Evolutionary conservation across 2,329 filamentous ascomycete genomes (phyloP), one percentile per base, ranked within the genome.

Genomic region (Colletotrichum musae): DNA sequence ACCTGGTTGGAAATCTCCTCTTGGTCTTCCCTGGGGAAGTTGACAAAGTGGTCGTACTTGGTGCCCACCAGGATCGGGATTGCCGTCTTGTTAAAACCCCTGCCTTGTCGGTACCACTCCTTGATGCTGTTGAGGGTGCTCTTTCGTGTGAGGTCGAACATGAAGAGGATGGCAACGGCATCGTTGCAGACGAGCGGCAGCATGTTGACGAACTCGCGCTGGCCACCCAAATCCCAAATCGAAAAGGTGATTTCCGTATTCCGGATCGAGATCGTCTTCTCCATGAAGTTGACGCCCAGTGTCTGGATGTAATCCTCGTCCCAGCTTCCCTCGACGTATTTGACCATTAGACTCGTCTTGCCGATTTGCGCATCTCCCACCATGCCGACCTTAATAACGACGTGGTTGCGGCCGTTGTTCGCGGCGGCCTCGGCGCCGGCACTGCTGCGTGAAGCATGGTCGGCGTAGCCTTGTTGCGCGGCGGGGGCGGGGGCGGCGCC

Each of bases 251-350:
- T 99, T 83, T 99, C 96, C 16, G 96, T 99, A 83, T 99, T 99
- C 71, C 96, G 93, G 81, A 99, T 99, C 72, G 94, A 97, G 79
- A 99, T 99, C 43, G 96, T 99, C 88, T 99, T 99, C 82, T 99
- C 96, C 96, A 99, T 99, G 83, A 99, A 99, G 82, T 99, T 99
- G 82, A 99, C 96, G 74, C 96, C 96, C 52, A 99, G 85, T 24
- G 96, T 99, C 83, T 99, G 96, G 77, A 99, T 99, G 82, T 99
- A 99, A 80, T 99, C 96, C 83, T 99, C 96, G 81, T 99, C 96
- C 94, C 96, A 99, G 82, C 95, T 98, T 70, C 96, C 96, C 83
- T 99, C 96, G 64, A 99, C 96, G 78, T 99, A 99, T 82, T 99
- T 99, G 78, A 99, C 96, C 96, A 99, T 99, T 79, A 99, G 84